Conservation (phyloP, 2,329 filamentous ascomycete genomes). For the Tolypocladium tundrense region DNA sequence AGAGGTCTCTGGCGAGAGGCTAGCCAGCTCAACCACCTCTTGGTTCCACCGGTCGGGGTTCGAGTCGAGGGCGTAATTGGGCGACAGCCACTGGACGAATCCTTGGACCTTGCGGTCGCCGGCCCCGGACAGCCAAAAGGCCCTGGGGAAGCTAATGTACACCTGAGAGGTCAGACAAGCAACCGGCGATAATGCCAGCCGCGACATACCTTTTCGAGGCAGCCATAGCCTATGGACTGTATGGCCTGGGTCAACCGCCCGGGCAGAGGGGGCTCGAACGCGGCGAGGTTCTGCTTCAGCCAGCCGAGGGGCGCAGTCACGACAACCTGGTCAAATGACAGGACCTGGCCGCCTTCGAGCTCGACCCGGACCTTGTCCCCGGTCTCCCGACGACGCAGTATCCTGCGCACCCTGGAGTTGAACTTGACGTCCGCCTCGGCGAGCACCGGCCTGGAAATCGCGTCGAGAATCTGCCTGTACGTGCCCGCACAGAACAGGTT, state of each 20-base stretch:
- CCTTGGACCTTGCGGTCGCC: conserved; percentile 39
- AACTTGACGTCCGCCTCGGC: conserved; percentile 44
- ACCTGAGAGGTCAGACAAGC: conserved; percentile 21
- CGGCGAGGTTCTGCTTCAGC: conserved; percentile 48
- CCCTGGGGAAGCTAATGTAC: conserved; percentile 59
- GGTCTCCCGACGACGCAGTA: conserved; percentile 20
- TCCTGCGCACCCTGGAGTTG: conserved; percentile 33
- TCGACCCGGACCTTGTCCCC: conserved; percentile 30
- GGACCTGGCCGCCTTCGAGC: conserved; percentile 30
- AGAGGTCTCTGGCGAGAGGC: conserved; percentile 43
- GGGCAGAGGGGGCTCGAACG: conserved; percentile 53
- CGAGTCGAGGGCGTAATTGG: conserved; percentile 51
- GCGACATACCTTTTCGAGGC: conserved; percentile 52
- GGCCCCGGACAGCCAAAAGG: conserved; percentile 57
- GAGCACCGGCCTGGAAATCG: conserved; percentile 46
- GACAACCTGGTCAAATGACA: conserved; percentile 58
- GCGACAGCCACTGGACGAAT: conserved; percentile 68
- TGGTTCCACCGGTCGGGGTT: conserved; percentile 61
- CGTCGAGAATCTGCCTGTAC: conserved; percentile 46
- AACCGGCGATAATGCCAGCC: neutral
- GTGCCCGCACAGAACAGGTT: conserved; percentile 52
- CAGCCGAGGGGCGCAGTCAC: conserved; percentile 60
- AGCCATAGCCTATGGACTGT: conserved; percentile 56
- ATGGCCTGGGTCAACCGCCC: conserved; percentile 49
- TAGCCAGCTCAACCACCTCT: conserved; percentile 67